These are phyloP conservation scores for Dipodascus albidus DNA, from an alignment of 805 yeast species.

Conservation along the genomic window DNA sequence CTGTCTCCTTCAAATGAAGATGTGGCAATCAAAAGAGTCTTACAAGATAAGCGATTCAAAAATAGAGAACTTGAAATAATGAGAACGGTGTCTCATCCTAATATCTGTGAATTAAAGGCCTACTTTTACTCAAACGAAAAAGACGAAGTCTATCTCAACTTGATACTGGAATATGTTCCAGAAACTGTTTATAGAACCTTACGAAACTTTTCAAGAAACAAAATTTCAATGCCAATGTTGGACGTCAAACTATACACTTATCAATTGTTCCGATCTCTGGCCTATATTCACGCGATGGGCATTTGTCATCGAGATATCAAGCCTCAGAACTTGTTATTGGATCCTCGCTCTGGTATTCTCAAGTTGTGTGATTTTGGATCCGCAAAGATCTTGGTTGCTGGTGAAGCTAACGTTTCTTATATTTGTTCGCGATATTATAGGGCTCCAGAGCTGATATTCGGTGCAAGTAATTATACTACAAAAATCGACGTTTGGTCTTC, in stretches of 20 bases:
- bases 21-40: constrained; percentile 92
- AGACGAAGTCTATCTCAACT: constrained; percentile 74
- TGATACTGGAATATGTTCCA: constrained; percentile 89
- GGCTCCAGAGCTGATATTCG: constrained; percentile 96
- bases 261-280: constrained; percentile 66
- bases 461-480: constrained; percentile 92
- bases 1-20: constrained; percentile 61
- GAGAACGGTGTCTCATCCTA: constrained; percentile 78
- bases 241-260: constrained; percentile 85
- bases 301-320: constrained; percentile 90
- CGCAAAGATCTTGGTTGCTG: constrained; percentile 81
- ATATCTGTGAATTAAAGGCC: constrained; percentile 78
- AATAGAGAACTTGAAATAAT: constrained; percentile 92
- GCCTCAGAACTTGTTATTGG: constrained; percentile 80
- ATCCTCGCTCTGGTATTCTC: constrained; percentile 73
- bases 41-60: constrained; percentile 93
- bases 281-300: constrained; percentile 57
- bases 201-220: constrained; percentile 48
- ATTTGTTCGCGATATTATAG: constrained; percentile 94
- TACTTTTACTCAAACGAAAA: constrained; percentile 71
- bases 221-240: constrained; percentile 72
- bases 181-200: constrained; percentile 88
- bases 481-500: constrained; percentile 97
- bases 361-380: constrained; percentile 95
- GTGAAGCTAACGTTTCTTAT: constrained; percentile 90